Conservation (phyloP, 371 early-diverging fungal genomes). For the Funneliformis caledonium region DNA sequence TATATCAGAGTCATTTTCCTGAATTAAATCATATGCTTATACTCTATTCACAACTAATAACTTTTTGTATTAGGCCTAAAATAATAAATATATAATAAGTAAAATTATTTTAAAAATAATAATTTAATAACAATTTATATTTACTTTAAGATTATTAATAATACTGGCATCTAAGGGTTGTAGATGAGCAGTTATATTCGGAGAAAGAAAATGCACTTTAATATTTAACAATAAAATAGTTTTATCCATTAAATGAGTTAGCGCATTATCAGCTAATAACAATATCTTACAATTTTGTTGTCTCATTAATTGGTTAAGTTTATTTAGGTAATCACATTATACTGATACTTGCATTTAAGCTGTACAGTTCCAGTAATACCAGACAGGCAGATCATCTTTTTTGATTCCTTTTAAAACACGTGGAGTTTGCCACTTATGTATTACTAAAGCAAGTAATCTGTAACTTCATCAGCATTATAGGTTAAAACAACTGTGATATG, state of each 20-base stretch:
- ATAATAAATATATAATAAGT: background rate
- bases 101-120: background rate
- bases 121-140: background rate
- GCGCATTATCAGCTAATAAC: too few relatives aligned
- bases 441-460: background rate
- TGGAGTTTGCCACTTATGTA: conserved; percentile 3
- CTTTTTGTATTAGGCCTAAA: conserved; percentile 7
- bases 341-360: conserved; percentile 8
- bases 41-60: background rate
- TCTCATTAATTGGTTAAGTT: background rate
- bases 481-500: background rate
- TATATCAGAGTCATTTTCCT: too few relatives aligned
- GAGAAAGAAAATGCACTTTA: background rate
- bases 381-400: background rate
- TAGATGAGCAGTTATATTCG: conserved; percentile 1
- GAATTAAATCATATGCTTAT: background rate
- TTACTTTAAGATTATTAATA: conserved; percentile 3
- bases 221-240: background rate
- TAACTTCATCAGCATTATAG: conserved; percentile 11
- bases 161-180: background rate
- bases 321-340: background rate
- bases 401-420: background rate
- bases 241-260: too few relatives aligned
- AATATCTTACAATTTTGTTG: too few relatives aligned
- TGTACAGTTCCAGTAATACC: background rate